Evolutionary conservation across 208 protist genomes (phyloP), one percentile per base, ranked within the genome.

Genomic region (Wallacemonas sp.): DNA sequence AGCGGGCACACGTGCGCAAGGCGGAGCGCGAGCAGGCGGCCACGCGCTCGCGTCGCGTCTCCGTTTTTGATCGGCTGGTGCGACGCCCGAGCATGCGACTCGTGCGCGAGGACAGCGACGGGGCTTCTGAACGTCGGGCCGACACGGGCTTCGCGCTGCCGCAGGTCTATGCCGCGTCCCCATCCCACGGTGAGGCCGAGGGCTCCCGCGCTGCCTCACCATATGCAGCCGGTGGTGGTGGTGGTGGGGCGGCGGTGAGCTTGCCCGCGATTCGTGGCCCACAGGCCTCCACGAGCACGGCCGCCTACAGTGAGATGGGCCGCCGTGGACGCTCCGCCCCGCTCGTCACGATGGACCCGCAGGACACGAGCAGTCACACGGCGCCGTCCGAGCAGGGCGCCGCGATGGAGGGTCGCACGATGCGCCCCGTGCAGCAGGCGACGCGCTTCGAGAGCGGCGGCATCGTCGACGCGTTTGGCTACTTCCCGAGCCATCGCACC

Each of bases 401-500:
- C 14, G 36, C 36, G 36, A 14, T 7, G 14, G 36, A 14, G 7
- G 44, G 20, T 3, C 52, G 52, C 12, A 59, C 52, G 52, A 33
- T 44, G 31, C 52, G 52, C 3, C 52, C 52, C 3, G 52, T 41
- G 20, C 52, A 33, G 52, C 52, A 29, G 16, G 52, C 32, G 3
- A 25, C 39, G 52, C 52, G 28, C n/a, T 59, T 28, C 52, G 52
- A 59, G 20, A 41, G 23, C 20, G 79, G 75, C 12, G 81, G 81
- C 20, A 57, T 81, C 8, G 69, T 87, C 7, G 77, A 81, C 67
- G 41, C 62, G 26, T 83, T 79, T 20, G 78, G 81, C 42, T 87
- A 87, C 74, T 87, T 81, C 67, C 62, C 74, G 16, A 72, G 66
- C 5, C 77, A 87, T 38, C 77, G 77, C 31, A 75, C 77, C 2